Base-by-base conservation (phyloP, 345 rosid species). In the Gossypium longicalyx region DNA sequence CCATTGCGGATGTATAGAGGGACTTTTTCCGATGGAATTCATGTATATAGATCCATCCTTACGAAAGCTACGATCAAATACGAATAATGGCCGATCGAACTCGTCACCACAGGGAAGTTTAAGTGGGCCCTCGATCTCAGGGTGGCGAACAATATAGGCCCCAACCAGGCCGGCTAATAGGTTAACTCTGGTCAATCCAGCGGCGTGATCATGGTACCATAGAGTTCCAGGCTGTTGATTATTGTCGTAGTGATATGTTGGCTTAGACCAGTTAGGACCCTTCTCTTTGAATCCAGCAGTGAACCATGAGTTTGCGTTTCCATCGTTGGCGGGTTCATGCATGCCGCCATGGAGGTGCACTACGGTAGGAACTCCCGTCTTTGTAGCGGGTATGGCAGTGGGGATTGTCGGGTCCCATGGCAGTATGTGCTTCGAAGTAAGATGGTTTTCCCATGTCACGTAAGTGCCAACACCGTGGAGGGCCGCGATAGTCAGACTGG, bases 141-240 rank as follows among this genome's bases (percentile, higher is more conserved):
- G 86, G 3, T 93, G 84, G 1, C 94, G 96, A 27, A 91, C 76
- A 67, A 89, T 77, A 69, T 95, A 95, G 43, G 96, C 85, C 6
- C 99, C 99, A 52, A 90, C 4, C 80, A 95, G 76, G 45, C 99
- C 99, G 1, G 99, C 98, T 20, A 93, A 68, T 0, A 92, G 77
- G 87, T 94, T 94, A 82, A 92, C 90, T 69, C 98, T 71, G 6
- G 98, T 94, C 87, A 92, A 83, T 12, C 98, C 98, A 71, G 85
- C 80, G 23, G 98, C 91, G 47, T 94, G 98, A 75, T 94, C 98
- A 68, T 94, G 98, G 77, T 94, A 94, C 98, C 98, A 94, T 52
- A 91, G 70, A 82, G 85, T 94, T 1, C 98, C 97, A 2, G 98
- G 98, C 0, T 92, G 98, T 51, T 94, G 98, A 8, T 45, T 52